phyloP scores from a whole-genome alignment of 78 protist genomes.

The Bodo saltans region DNA sequence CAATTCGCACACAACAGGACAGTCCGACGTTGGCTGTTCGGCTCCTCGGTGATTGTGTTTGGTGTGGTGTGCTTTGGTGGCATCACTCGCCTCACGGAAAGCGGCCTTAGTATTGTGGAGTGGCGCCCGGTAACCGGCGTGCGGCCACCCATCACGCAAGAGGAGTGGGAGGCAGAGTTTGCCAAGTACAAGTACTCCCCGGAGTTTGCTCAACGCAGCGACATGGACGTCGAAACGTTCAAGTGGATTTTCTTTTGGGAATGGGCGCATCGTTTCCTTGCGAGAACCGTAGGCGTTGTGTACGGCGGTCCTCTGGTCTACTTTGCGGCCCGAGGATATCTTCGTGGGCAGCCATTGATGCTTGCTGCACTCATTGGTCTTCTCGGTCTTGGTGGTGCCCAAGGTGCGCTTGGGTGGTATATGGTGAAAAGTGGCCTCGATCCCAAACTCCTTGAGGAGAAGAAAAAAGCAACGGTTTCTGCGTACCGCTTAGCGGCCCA shows the following conservation, averaged over 20 bases:
- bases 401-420: constrained; percentile 89
- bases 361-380: neutral
- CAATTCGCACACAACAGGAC: too few relatives aligned
- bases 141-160: constrained; percentile 44
- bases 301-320: constrained; percentile 63
- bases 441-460: neutral
- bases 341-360: neutral
- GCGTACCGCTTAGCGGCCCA: constrained; percentile 86
- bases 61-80: constrained; percentile 80
- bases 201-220: neutral
- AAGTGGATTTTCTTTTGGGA: constrained; percentile 83
- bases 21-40: constrained; percentile 38
- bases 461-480: constrained; percentile 62
- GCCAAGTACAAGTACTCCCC: constrained; percentile 74
- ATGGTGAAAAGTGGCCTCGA: constrained; percentile 88
- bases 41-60: constrained; percentile 23
- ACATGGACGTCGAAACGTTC: constrained; percentile 68
- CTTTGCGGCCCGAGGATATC: constrained; percentile 44
- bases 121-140: constrained; percentile 73
- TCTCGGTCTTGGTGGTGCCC: constrained; percentile 21
- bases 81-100: constrained; percentile 80
- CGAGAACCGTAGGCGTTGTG: constrained; percentile 73
- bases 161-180: constrained; percentile 84
- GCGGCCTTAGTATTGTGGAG: constrained; percentile 81
- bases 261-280: constrained; percentile 75